Base-by-base conservation (phyloP, 768 basidiomycete genomes). In the Lenzites betulinus region DNA sequence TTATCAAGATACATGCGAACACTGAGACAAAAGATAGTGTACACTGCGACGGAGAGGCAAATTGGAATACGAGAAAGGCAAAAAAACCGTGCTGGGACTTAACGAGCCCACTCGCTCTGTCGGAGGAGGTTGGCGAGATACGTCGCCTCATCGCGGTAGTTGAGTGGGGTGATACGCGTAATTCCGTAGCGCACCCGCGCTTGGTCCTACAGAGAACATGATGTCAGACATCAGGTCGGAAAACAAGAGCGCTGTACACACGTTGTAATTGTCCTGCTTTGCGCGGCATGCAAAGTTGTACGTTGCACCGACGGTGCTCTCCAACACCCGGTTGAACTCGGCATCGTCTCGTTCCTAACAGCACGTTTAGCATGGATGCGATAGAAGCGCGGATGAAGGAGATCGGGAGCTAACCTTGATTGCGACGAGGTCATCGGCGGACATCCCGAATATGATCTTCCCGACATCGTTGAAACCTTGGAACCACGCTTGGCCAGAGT, bases 381-480 rank as follows among this genome's bases (percentile, higher is more conserved):
- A 33, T 33, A 4, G 59, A 41, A 42, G 55, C 8, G 9, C 7
- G 20, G 50, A 23, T 13, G 12, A 23, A 12, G 35, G 39, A 9
- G 33, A 25, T 26, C 12, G 7, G 47, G 28, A 38, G 51, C 66
- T 39, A 51, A 90, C 92, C 79, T 83, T 90, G 62, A 94, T 79
- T n/a, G 79, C 80, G 56, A 87, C 73, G 43, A 98, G 71, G 15
- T 95, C 88, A 66, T 94, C 84, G 12, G 93, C 96, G 33, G 83
- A 75, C 76, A 85, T 88, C 26, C 85, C 89, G 63, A 98, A 87
- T 16, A 99, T 74, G 4, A 78, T 76, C 53, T 85, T 73, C 5
- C 94, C 97, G 35, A 89, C 85, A 7, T 98, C 96, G 71, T 99
- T 96, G 80, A 99, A 99, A 3, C 91, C 93, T 63, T 92, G 92